Evolutionary conservation across 108 stramenopile genomes (phyloP), one percentile per base, ranked within the genome.

Genomic region (Licmophora abbreviata): DNA sequence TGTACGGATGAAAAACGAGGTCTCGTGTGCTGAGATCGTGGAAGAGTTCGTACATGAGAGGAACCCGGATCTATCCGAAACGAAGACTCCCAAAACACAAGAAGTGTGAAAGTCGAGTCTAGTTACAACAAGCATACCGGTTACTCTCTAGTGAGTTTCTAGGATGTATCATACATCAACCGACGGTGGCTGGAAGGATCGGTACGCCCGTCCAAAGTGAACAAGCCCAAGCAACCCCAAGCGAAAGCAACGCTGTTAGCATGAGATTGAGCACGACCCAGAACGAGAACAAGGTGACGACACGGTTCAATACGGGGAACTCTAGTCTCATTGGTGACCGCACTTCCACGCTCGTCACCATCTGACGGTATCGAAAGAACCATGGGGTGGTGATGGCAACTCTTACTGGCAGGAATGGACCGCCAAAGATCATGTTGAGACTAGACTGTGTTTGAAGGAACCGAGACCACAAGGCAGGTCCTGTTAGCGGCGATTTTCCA

Each of bases 401-500:
- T 29, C 69, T 45, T 32, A 54, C 28, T 6, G 69, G 69, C 24
- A 70, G 56, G 22, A 52, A 70, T 8, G 69, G 69, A 7, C 69
- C 63, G 21, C 59, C 64, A 41, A 70, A 70, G 10, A 65, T n/a
- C n/a, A 65, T 55, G 22, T 70, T 62, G 17, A 70, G 25, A n/a
- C 48, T 49, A 15, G 63, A 24, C 30, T 49, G 33, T 0, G 48
- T 51, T 24, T 66, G 18, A 15, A 70, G 25, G 27, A 70, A 54
- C 41, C 33, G 59, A 1, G 33, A 1, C 64, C 69, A 70, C 3
- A 33, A 15, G n/a, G 20, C 22, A n/a, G n/a, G n/a, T n/a, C n/a
- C n/a, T n/a, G n/a, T n/a, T 14, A 65, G 29, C 1, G 69, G 69
- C 18, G 69, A 59, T 35, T 29, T 9, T 11, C 64, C 64, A 3